Evolutionary conservation across 208 protist genomes (phyloP), one percentile per base, ranked within the genome.

Genomic region (Acanthamoeba castellanii): DNA sequence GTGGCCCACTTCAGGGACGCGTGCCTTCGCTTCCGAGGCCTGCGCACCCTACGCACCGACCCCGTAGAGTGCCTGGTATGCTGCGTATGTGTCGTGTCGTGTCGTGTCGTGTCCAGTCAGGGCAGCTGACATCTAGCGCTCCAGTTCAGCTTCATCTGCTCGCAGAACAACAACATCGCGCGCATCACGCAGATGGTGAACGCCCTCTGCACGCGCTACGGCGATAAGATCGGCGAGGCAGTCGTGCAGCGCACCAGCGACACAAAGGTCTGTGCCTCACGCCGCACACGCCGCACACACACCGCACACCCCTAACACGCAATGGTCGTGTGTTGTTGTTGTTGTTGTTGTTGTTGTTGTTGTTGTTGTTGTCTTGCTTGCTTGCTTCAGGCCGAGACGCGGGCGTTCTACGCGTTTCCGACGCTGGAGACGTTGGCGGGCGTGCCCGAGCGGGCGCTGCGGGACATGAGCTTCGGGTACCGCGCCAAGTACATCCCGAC

Each of bases 161-260:
- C 97, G n/a, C 96, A 96, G 47, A 97, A 97, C 85, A 98, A 98
- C 72, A 97, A 98, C 94, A 97, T 98, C 25, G 16, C 32, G 37
- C 64, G 97, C 47, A 98, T 98, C 55, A 96, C 93, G n/a, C 55
- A 74, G 16, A 97, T 98, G 93, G 94, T 97, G 0, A 47, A 78
- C 5, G 66, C 22, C 0, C 52, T 97, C 6, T 76, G 87, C 34
- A 2, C 0, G 0, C 30, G 6, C 0, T 96, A 96, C 64, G 95
- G 96, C 20, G 34, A 27, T 5, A 25, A 78, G 8, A 94, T 96
- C 30, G 78, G 50, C 14, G 85, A 68, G 2, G 42, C 34, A 5
- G 76, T 85, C 30, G 42, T 85, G 3, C n/a, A 70, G 47, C 47
- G 47, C 47, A 52, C 47, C 47, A 11, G 47, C 47, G 47, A 52